These are phyloP conservation scores for Hygrocybe punicea DNA, from an alignment of 768 basidiomycete species.

Conservation along the genomic window DNA sequence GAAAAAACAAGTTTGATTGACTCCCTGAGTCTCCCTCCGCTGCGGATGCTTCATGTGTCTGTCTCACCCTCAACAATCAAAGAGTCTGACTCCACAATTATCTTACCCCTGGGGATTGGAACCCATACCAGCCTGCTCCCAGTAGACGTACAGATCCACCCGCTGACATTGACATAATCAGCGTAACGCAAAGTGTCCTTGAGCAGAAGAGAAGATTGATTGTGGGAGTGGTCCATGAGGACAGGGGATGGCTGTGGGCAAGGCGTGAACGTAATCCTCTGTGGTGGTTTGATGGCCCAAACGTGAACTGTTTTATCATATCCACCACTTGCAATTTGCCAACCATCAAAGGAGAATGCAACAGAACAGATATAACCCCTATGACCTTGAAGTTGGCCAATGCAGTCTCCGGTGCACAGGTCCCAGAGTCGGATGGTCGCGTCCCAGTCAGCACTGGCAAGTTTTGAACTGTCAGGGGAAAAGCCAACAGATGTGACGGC, in stretches of 20 bases:
- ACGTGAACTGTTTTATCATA: slow-evolving; percentile 14
- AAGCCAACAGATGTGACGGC: slow-evolving; percentile 2
- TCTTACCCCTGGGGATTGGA: too few relatives aligned
- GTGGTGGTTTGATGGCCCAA: too few relatives aligned
- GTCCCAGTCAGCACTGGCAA: slow-evolving; percentile 1
- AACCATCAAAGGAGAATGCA: slow-evolving; percentile 25
- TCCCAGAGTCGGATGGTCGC: slow-evolving; percentile 4
- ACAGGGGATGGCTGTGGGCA: too few relatives aligned
- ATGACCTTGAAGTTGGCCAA: background rate
- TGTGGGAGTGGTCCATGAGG: too few relatives aligned
- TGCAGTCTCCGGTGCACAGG: background rate
- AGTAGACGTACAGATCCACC: background rate
- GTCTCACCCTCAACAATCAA: too few relatives aligned
- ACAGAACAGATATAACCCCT: slow-evolving; percentile 15
- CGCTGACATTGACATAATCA: background rate
- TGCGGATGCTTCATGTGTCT: too few relatives aligned
- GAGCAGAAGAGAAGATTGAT: too few relatives aligned
- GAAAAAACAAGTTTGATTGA: too few relatives aligned
- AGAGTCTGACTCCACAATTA: too few relatives aligned
- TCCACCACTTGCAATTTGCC: slow-evolving; percentile 19
- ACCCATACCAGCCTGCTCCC: too few relatives aligned
- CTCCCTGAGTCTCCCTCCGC: too few relatives aligned
- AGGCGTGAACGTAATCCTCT: too few relatives aligned
- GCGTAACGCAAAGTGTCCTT: background rate
- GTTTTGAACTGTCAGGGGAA: background rate